Evolutionary conservation across 345 rosid genomes (phyloP).

Genomic region (Trapa bicornis): DNA sequence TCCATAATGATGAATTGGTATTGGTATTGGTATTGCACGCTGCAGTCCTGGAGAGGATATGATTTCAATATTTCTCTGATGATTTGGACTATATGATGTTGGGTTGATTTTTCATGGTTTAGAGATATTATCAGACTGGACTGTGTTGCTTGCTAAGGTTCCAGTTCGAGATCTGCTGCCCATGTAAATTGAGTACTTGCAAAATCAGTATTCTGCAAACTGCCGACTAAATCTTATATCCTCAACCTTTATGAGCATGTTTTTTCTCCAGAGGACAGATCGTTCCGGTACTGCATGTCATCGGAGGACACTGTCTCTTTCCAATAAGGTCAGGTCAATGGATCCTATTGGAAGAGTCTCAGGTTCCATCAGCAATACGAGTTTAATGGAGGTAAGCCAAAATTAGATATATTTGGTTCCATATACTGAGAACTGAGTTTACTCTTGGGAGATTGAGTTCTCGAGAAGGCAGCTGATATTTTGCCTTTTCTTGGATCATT

Average conservation of each 20-base stretch:
- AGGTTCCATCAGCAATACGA: slow-evolving; percentile 66
- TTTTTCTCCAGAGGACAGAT: slow-evolving; percentile 58
- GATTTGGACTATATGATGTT: neutral
- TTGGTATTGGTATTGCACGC: no score
- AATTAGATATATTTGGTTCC: neutral
- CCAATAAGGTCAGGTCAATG: slow-evolving; percentile 51
- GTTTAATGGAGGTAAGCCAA: slow-evolving; percentile 77
- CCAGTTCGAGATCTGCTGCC: neutral
- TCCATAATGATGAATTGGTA: neutral
- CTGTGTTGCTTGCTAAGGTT: no score
- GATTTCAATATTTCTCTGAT: neutral
- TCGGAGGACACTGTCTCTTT: slow-evolving; percentile 46
- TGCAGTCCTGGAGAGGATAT: neutral
- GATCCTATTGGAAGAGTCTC: slow-evolving; percentile 39
- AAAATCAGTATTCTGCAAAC: neutral
- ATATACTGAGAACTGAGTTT: neutral
- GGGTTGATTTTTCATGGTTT: neutral
- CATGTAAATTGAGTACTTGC: neutral
- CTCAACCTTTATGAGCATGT: neutral
- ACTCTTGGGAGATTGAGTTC: neutral
- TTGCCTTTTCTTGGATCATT: neutral
- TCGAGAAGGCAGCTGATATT: neutral
- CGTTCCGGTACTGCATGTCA: slow-evolving; percentile 70
- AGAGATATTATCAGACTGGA: neutral
- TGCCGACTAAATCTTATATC: neutral